Base-by-base conservation (phyloP, 2,329 filamentous ascomycete genomes). In the Penicillium hesseltinei region DNA sequence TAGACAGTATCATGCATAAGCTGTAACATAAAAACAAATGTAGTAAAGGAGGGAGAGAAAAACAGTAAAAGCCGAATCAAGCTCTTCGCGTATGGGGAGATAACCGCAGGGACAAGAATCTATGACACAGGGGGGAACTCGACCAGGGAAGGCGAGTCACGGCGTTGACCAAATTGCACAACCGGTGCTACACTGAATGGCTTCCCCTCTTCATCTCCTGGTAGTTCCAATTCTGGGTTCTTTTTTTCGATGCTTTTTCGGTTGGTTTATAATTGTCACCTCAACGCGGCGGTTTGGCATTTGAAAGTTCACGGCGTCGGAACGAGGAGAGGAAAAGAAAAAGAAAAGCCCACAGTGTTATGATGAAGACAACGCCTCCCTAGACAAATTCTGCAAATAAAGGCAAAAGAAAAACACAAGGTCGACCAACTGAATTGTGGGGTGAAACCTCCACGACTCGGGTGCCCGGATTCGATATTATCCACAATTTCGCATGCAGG, bases 321-420 rank as follows among this genome's bases (percentile, higher is more conserved):
- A 62, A 55, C 40, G 43, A 54, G 44, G 40, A 54, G 62, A 62
- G 60, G 60, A 64, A 64, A 65, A 62, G 63, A 68, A 66, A 67
- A 62, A 66, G 61, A 69, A 71, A 72, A 70, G 66, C 69, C 69
- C 71, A 68, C 67, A 68, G 71, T 69, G 69, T 73, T 69, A 74
- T 75, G 64, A 66, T 66, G 70, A 74, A 74, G 69, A 74, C 70
- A 76, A 76, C 73, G 73, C 73, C 73, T 75, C 73, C 73, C 73
- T 75, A 74, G 70, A 72, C 71, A 71, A 75, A 72, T 71, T 75
- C 73, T 74, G 73, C 66, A 74, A 73, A 72, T 63, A 69, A 73
- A 66, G 58, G 62, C 56, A 60, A 62, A 61, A 63, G 49, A 62
- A 60, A 65, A 65, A 66, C 59, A 64, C 64, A 72, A 73, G 70